These are phyloP conservation scores for Corniculantispora saksenae DNA, from an alignment of 2,329 filamentous ascomycete species.

Conservation along the genomic window DNA sequence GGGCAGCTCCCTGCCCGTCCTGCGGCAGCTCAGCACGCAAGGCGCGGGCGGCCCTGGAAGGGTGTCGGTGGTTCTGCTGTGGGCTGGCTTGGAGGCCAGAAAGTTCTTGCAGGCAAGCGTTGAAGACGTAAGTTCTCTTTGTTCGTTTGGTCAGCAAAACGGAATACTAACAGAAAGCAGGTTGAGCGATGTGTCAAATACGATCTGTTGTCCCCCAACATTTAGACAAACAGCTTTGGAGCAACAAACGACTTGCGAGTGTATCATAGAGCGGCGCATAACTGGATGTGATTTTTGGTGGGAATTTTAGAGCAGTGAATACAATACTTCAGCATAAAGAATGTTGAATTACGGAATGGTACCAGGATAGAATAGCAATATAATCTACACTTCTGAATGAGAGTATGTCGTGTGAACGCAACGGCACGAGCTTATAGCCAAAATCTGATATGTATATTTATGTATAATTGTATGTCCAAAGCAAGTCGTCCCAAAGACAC, in stretches of 20 bases:
- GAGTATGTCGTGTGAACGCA: too few species aligned
- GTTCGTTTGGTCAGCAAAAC: background rate
- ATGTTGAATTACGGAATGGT: background rate
- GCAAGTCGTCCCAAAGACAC: background rate
- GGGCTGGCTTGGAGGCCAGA: constrained; percentile 86
- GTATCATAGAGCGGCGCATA: constrained; percentile 10
- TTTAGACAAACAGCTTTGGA: constrained; percentile 48
- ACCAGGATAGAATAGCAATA: too few species aligned
- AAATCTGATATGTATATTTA: constrained; percentile 2
- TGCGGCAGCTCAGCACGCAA: constrained; percentile 82
- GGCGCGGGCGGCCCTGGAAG: constrained; percentile 73
- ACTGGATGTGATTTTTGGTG: background rate
- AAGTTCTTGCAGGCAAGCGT: constrained; percentile 88
- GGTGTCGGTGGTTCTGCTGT: constrained; percentile 84
- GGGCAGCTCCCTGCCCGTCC: constrained; percentile 80
- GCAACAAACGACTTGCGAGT: constrained; percentile 4
- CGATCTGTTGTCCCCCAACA: constrained; percentile 83
- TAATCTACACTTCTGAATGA: background rate
- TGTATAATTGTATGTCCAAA: background rate
- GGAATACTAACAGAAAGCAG: constrained; percentile 38
- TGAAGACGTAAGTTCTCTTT: constrained; percentile 68
- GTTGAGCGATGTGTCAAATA: constrained; percentile 90
- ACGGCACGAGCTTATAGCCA: background rate
- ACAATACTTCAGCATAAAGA: background rate
- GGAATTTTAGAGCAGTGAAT: background rate